Base-by-base conservation (phyloP, 441 rosid genomes). In the Euphorbia celastroides region DNA sequence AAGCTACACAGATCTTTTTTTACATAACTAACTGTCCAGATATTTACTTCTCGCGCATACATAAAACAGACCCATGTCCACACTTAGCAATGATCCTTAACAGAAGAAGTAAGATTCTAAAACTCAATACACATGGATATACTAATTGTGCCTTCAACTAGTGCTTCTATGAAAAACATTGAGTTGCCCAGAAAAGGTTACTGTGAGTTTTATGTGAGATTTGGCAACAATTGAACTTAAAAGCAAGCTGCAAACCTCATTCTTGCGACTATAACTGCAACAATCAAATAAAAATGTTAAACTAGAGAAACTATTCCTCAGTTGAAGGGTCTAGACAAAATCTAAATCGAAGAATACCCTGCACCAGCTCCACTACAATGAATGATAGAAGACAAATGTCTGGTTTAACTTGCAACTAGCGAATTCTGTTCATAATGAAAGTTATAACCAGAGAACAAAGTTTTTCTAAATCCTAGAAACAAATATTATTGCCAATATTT, bases 371-470 rank as follows among this genome's bases (percentile, higher is more conserved):
- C 65, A 60, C 17, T 23, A 6, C 36, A 10, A 60, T 17, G 36
- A n/a, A 22, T 19, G 19, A 41, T 2, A 46, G 28, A 57, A 42
- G 26, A 42, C 25, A 67, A 56, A 57, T n/a, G 48, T 44, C 60
- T 27, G 9, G 22, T 70, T 27, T 41, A 64, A 66, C 58, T 57
- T 66, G 34, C 30, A 57, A 62, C 69, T 44, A 62, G 27, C 0
- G 11, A 20, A 7, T 25, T 41, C 14, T 36, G 50, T 55, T 54
- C 38, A 23, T 12, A n/a, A 27, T 54, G 7, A 54, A n/a, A 54
- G 54, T 23, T 36, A 54, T n/a, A 19, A 10, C n/a, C 22, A 48
- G 32, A 20, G 31, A 62, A 16, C 38, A 34, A 34, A 34, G n/a
- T 41, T 50, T 26, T 27, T 2, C 31, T 22, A 26, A 57, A 57